A percentile compares a stretch with the other conserved stretches of the same genome.
These are phyloP conservation scores for Wakefieldia striispora DNA, from an alignment of 768 basidiomycete genomes.

Conservation along the genomic window DNA sequence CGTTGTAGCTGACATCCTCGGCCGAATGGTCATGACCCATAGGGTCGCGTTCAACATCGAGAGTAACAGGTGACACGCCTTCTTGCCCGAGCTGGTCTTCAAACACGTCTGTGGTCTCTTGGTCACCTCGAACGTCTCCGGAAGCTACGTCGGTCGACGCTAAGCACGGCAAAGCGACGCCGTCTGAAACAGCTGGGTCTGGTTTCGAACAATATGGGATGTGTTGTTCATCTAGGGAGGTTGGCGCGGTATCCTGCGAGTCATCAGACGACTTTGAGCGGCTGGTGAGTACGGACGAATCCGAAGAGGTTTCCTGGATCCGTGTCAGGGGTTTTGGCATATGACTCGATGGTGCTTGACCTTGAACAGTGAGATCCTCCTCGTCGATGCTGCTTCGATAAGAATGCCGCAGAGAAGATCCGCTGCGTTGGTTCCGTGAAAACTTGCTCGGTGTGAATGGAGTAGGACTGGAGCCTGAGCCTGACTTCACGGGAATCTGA, in stretches of 20 bases:
- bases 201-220: conserved; percentile 29
- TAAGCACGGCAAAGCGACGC: conserved; percentile 26
- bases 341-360: conserved; percentile 35
- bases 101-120: conserved; percentile 32
- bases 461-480: conserved; percentile 44
- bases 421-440: conserved; percentile 38
- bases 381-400: conserved; percentile 45
- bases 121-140: conserved; percentile 45
- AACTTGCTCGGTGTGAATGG: conserved; percentile 50
- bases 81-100: conserved; percentile 58
- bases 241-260: conserved; percentile 49
- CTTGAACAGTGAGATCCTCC: conserved; percentile 63
- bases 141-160: conserved; percentile 47
- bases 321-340: conserved; percentile 11
- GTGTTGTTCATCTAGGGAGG: conserved; percentile 47
- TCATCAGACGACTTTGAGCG: conserved; percentile 43
- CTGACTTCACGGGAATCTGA: conserved; percentile 53
- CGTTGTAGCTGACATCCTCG: conserved; percentile 87
- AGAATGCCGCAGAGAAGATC: conserved; percentile 36
- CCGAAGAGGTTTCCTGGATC: conserved; percentile 47
- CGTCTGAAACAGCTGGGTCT: conserved; percentile 27
- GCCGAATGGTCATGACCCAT: conserved; percentile 73
- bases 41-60: conserved; percentile 36
- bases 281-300: conserved; percentile 43
- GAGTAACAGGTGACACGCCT: conserved; percentile 48